A percentile compares a stretch with the other conserved stretches of the same genome.
phyloP scores from a whole-genome alignment of 2,329 filamentous ascomycete genomes.

The Epichloe typhina region DNA sequence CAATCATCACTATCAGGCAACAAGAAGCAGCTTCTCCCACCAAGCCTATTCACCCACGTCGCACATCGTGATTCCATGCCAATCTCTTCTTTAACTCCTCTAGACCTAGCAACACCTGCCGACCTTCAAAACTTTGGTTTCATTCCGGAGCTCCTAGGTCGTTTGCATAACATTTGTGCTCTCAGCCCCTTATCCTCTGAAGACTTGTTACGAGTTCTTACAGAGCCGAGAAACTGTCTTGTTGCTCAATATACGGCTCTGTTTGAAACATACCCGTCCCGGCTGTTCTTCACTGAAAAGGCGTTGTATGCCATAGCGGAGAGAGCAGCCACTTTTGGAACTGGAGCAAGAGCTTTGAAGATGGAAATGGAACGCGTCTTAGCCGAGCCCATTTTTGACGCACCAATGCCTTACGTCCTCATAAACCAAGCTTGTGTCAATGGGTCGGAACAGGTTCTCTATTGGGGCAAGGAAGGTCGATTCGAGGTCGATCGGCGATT shows the following conservation, averaged over 20 bases:
- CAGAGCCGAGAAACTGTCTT: conserved; percentile 80
- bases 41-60: conserved; percentile 43
- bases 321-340: conserved; percentile 45
- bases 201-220: conserved; percentile 74
- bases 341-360: conserved; percentile 66
- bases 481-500: conserved; percentile 57
- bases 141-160: conserved; percentile 91
- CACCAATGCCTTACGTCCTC: conserved; percentile 61
- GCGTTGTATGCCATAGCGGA: conserved; percentile 73
- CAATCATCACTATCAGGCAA: conserved; percentile 32
- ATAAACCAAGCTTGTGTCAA: conserved; percentile 57
- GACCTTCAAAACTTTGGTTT: conserved; percentile 80
- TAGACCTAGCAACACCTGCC: conserved; percentile 61
- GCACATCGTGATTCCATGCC: conserved; percentile 35
- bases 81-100: conserved; percentile 30
- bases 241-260: conserved; percentile 80
- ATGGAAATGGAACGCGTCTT: conserved; percentile 71
- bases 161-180: conserved; percentile 80
- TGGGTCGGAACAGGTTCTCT: conserved; percentile 44
- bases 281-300: conserved; percentile 69
- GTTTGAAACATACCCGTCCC: conserved; percentile 67
- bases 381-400: conserved; percentile 70
- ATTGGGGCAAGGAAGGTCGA: conserved; percentile 57
- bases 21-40: conserved; percentile 46
- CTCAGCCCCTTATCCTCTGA: conserved; percentile 58